A percentile compares a stretch with the other conserved stretches of the same genome.
These are phyloP conservation scores for Ophiocordyceps sinensis DNA, from an alignment of 2,329 filamentous ascomycete species.

Conservation along the genomic window DNA sequence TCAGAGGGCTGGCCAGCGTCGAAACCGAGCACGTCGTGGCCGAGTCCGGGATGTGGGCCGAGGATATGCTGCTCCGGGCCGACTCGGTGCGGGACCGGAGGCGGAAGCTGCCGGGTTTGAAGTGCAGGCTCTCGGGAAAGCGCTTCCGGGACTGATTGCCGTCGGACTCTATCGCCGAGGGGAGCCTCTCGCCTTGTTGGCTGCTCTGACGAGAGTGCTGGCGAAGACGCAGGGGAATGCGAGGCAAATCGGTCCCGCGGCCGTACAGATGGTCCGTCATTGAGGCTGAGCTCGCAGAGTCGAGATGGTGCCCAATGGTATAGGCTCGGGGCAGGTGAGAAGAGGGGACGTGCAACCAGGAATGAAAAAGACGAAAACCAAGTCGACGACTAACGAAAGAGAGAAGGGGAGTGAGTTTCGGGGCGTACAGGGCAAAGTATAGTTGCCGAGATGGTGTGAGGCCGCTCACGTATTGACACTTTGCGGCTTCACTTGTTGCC, in stretches of 20 bases:
- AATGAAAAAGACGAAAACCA: no score
- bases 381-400: no score
- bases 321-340: no score
- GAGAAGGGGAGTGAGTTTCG: no score
- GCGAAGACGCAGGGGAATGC: conserved; percentile 3
- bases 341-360: no score
- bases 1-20: conserved; percentile 20
- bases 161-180: conserved; percentile 5
- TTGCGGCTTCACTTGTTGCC: no score
- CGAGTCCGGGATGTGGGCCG: conserved; percentile 22
- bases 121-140: conserved; percentile 17
- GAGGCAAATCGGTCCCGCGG: conserved; percentile 2
- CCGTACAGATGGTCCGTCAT: conserved; percentile 5
- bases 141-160: conserved; percentile 7
- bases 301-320: no score
- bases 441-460: no score
- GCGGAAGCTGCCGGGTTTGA: conserved; percentile 12
- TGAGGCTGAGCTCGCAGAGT: not conserved
- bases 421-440: no score
- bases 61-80: conserved; percentile 23
- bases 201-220: conserved; percentile 4
- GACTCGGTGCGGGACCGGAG: conserved; percentile 21
- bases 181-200: conserved; percentile 8
- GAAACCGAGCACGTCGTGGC: conserved; percentile 22
- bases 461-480: no score